Percentiles rank a stretch among this genome's conserved stretches.
Evolutionary conservation across 2,329 filamentous ascomycete genomes (phyloP).

Genomic region (Albophoma yamanashiensis): DNA sequence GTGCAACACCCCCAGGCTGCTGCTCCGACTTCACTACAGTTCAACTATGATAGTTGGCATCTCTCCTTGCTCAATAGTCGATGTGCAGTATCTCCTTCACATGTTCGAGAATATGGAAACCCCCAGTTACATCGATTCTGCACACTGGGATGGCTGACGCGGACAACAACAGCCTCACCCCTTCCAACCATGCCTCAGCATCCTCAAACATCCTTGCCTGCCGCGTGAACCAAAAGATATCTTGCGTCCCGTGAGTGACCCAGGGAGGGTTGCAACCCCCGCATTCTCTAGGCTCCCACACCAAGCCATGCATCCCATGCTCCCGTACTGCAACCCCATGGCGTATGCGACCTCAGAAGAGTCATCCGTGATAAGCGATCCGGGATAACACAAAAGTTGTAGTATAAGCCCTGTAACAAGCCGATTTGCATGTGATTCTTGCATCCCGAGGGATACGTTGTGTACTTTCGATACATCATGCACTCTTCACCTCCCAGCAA

Average conservation of each 20-base stretch:
- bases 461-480: neutral
- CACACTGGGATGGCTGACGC: neutral
- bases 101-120: too few relatives aligned
- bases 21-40: neutral
- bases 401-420: neutral
- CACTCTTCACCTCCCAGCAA: too few relatives aligned
- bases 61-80: neutral
- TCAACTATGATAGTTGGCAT: neutral
- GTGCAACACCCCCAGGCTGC: neutral
- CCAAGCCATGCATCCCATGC: neutral
- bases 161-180: neutral
- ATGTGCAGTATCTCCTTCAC: neutral
- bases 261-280: neutral
- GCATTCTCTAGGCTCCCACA: neutral
- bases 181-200: neutral
- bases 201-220: neutral
- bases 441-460: neutral
- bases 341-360: too few relatives aligned
- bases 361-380: neutral
- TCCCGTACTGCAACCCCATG: neutral
- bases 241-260: neutral
- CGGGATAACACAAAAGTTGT: neutral
- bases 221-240: neutral
- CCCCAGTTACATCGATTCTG: too few relatives aligned
- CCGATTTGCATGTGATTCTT: neutral